Base-by-base conservation (phyloP, 1,139 yeast genomes). In the Geotrichum reessii region DNA sequence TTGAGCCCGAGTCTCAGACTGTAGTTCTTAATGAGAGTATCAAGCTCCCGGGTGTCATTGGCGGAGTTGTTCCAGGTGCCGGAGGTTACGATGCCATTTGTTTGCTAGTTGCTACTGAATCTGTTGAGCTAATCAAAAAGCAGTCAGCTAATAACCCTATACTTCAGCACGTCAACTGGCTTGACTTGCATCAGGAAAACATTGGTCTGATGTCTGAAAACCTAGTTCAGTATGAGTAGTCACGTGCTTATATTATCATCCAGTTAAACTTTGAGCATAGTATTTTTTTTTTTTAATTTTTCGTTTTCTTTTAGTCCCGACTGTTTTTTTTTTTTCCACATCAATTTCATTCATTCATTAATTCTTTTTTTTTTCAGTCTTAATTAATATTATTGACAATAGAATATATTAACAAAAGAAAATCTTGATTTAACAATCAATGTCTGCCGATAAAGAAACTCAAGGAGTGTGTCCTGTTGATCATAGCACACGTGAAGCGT, bases 61-160 rank as follows among this genome's bases (percentile, higher is more conserved):
- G 97, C 0, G 97, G 97, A 11, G 95, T 93, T 37, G 96, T 93
- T 3, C 99, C 99, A 0, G 99, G 99, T 1, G 99, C 99, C 0
- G 99, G 99, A 24, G 99, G 99, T 0, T 87, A 83, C 69, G 99
- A 93, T 75, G 99, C 99, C 0, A 82, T 93, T 47, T 81, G 95
- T 61, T 69, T 92, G 33, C 73, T 93, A 40, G 86, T 86, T 3
- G 74, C 81, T 2, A 84, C 80, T 31, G 70, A 73, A 0, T 72
- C 82, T 3, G 71, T 83, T 5, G 68, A 69, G 0, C 60, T 68
- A 2, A 75, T 88, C 51, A 66, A 72, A 14, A 59, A 63, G 2
- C 66, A 68, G 2, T 78, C 84, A 0, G 62, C 64, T 0, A 50
- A 52, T 0, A 71, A 71, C 47, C 61, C 63, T 22, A 63, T 60